These are phyloP conservation scores for Paramecium biaurelia DNA, from an alignment of 73 alveolate species.

Conservation along the genomic window DNA sequence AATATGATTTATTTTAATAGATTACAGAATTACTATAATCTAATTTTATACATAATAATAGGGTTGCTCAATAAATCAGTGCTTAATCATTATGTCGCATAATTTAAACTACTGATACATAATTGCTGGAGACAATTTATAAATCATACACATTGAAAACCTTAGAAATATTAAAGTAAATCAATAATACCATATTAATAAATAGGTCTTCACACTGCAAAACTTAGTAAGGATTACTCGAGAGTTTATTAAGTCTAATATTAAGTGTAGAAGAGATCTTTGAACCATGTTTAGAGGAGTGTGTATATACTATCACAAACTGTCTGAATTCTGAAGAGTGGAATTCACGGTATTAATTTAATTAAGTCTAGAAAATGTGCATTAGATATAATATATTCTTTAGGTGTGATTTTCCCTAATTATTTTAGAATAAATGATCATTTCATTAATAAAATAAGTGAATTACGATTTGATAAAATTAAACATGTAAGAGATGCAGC, in stretches of 20 bases:
- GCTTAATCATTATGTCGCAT: not conserved
- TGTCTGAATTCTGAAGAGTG: conserved; percentile 42
- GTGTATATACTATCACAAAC: not conserved
- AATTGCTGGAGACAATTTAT: not conserved
- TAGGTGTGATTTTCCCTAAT: conserved; percentile 52
- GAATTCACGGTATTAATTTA: conserved; percentile 9
- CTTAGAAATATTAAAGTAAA: conserved; percentile 12
- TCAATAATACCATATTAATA: not conserved
- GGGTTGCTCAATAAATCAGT: conserved; percentile 35
- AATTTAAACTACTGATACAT: conserved; percentile 24
- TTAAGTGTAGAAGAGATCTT: conserved; percentile 48
- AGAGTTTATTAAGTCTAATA: conserved; percentile 47
- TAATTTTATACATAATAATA: conserved; percentile 51
- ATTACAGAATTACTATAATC: not conserved
- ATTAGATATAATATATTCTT: conserved; percentile 50
- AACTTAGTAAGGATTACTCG: conserved; percentile 45
- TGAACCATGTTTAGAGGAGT: conserved; percentile 42
- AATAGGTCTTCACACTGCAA: conserved; percentile 31
- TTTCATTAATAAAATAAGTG: not conserved
- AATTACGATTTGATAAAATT: conserved; percentile 55
- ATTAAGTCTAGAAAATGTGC: conserved; percentile 14
- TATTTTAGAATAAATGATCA: not conserved
- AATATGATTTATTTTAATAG: not conserved
- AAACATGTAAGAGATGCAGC: conserved; percentile 67
- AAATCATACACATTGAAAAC: not conserved